Percentiles rank a stretch among this genome's conserved stretches.
These are phyloP conservation scores for Linnemannia schmuckeri DNA, from an alignment of 192 early-diverging fungal genomes.

Conservation along the genomic window DNA sequence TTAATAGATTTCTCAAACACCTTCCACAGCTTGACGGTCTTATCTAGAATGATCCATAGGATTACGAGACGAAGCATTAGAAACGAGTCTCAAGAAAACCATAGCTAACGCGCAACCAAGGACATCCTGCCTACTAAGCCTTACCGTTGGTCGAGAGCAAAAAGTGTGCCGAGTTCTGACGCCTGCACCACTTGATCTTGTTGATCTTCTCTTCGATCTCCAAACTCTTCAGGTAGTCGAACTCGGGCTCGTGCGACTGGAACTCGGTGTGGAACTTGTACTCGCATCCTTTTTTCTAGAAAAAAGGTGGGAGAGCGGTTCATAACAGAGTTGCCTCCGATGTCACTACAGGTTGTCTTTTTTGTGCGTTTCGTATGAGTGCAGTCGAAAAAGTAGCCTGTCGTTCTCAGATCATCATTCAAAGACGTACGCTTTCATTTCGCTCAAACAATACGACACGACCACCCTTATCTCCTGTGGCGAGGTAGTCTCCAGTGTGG, in stretches of 20 bases:
- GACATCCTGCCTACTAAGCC: background rate
- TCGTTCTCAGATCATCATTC: background rate
- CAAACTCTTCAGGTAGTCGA: constrained; percentile 98
- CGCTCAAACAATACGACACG: constrained; percentile 98
- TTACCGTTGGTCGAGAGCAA: constrained; percentile 96
- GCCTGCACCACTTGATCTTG: constrained; percentile 98
- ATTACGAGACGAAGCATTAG: background rate
- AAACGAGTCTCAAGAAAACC: background rate
- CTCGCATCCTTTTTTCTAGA: constrained; percentile 98
- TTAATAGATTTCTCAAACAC: constrained; percentile 98
- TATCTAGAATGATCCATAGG: constrained; percentile 71
- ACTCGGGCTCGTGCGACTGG: constrained; percentile 99
- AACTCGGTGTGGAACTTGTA: constrained; percentile 99
- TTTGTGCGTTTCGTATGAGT: background rate
- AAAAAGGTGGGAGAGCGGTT: constrained; percentile 7
- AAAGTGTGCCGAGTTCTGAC: constrained; percentile 96
- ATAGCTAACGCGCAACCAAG: background rate
- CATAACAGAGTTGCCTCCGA: constrained; percentile 8
- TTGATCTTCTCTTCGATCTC: constrained; percentile 99
- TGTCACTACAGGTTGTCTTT: constrained; percentile 4
- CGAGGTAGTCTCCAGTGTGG: constrained; percentile 95
- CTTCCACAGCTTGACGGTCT: constrained; percentile 99
- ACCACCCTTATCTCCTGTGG: constrained; percentile 98
- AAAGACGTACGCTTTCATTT: constrained; percentile 89
- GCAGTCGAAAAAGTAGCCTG: background rate